Conservation (phyloP, 2,329 filamentous ascomycete species). For the Cordyceps tenuipes region DNA sequence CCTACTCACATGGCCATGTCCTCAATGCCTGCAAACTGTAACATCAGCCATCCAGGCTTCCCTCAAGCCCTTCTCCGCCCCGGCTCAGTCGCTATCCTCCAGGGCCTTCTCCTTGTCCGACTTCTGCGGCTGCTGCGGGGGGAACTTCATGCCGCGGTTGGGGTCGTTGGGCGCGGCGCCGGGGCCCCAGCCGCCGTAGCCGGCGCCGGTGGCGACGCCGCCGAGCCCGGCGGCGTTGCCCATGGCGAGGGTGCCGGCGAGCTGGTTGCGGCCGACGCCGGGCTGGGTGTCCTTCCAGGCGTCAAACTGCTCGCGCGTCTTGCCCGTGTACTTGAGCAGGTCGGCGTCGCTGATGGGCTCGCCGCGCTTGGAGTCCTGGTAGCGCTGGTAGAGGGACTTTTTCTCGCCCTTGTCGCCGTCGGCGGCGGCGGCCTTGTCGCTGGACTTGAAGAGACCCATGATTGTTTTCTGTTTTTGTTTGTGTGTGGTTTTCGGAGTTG, state of each 20-base stretch:
- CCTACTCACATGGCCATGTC: too few relatives aligned
- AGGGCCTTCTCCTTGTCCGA: slow-evolving; percentile 7
- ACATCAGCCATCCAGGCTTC: too few relatives aligned
- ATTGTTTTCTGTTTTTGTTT: neutral
- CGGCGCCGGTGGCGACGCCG: slow-evolving; percentile 21
- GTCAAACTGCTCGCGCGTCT: slow-evolving; percentile 20
- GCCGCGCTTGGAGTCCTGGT: slow-evolving; percentile 24
- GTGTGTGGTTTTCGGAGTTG: neutral
- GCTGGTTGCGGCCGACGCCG: slow-evolving; percentile 32
- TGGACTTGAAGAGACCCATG: slow-evolving; percentile 9
- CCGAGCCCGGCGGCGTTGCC: slow-evolving; percentile 25
- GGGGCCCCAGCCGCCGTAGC: slow-evolving; percentile 28
- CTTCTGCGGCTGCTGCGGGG: slow-evolving; percentile 18
- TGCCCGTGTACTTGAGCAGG: slow-evolving; percentile 34
- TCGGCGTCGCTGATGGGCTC: slow-evolving; percentile 29
- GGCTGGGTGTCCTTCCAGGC: slow-evolving; percentile 23
- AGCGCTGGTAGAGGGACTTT: slow-evolving; percentile 25
- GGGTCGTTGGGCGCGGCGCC: slow-evolving; percentile 19
- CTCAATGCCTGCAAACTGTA: too few relatives aligned
- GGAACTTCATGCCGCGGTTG: slow-evolving; percentile 28
- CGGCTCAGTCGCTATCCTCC: slow-evolving; percentile 1
- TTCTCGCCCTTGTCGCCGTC: slow-evolving; percentile 14
- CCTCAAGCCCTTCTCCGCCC: neutral
- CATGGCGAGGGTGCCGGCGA: slow-evolving; percentile 24
- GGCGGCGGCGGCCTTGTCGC: slow-evolving; percentile 7